Conservation (phyloP, 2,329 filamentous ascomycete species). For the Botryotinia globosa region DNA sequence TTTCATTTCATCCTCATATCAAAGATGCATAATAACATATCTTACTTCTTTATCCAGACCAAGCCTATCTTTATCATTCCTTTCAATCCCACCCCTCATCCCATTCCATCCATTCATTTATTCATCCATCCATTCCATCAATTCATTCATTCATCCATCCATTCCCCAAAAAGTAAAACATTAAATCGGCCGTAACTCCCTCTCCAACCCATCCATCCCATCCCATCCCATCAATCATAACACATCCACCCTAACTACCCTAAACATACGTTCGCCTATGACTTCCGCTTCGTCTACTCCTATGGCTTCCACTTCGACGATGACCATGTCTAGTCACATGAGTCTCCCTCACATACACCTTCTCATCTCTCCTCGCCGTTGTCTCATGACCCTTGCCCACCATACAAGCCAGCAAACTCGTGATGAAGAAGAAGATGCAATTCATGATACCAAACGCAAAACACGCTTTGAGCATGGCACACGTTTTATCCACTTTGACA, state of each 20-base stretch:
- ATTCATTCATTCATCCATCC: neutral
- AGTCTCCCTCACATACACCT: constrained; percentile 34
- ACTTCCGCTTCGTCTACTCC: constrained; percentile 34
- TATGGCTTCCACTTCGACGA: constrained; percentile 34
- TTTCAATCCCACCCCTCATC: neutral
- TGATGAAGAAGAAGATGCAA: constrained; percentile 74
- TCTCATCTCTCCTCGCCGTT: constrained; percentile 17
- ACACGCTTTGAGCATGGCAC: constrained; percentile 85
- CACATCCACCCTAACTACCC: neutral
- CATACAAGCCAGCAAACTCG: constrained; percentile 63
- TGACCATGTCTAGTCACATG: constrained; percentile 35
- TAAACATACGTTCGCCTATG: constrained; percentile 37
- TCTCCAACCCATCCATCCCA: neutral
- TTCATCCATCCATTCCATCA: neutral
- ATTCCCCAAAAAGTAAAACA: neutral
- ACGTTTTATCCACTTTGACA: constrained; percentile 67
- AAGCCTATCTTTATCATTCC: neutral
- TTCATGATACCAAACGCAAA: constrained; percentile 93
- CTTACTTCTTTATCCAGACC: neutral
- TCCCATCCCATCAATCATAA: neutral
- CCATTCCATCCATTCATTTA: neutral
- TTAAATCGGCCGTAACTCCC: neutral
- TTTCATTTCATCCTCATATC: neutral
- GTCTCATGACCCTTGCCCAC: constrained; percentile 25
- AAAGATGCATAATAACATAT: neutral